Conservation (phyloP, 306 rosid species). For the Vigna unguiculata region DNA sequence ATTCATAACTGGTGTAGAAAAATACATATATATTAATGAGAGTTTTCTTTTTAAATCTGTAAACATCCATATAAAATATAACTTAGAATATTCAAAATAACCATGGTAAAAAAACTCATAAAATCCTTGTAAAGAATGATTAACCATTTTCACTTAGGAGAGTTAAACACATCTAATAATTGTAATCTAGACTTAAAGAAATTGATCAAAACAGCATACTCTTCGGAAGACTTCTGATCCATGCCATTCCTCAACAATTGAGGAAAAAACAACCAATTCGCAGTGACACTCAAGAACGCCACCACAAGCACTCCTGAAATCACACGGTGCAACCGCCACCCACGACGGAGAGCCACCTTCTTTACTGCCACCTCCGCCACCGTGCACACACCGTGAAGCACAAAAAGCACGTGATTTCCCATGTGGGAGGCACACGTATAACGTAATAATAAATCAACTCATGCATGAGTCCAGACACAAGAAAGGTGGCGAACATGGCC, state of each 20-base stretch:
- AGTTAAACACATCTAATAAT: no score
- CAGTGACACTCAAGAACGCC: no score
- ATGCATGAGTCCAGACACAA: conserved; percentile 69
- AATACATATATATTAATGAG: no score
- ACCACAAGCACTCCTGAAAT: conserved; percentile 51
- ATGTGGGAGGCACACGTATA: conserved; percentile 65
- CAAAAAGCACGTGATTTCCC: conserved; percentile 63
- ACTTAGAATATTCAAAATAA: no score
- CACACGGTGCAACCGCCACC: conserved; percentile 50
- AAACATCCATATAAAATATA: no score
- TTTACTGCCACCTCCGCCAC: conserved; percentile 63
- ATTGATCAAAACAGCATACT: conserved; percentile 45
- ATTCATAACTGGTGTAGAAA: no score
- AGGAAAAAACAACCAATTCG: conserved; percentile 78
- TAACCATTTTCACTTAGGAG: no score
- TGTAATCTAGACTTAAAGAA: conserved; percentile 40
- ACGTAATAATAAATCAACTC: conserved; percentile 65
- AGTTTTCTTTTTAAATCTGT: no score
- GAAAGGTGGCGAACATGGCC: conserved; percentile 52
- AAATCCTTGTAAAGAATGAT: no score
- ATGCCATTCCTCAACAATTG: conserved; percentile 64
- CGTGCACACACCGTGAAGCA: conserved; percentile 61
- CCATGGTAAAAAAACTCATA: no score
- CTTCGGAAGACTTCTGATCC: conserved; percentile 40
- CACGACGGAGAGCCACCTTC: conserved; percentile 27